Conservation (phyloP, 2,329 filamentous ascomycete species). For the Penicillium sp. region DNA sequence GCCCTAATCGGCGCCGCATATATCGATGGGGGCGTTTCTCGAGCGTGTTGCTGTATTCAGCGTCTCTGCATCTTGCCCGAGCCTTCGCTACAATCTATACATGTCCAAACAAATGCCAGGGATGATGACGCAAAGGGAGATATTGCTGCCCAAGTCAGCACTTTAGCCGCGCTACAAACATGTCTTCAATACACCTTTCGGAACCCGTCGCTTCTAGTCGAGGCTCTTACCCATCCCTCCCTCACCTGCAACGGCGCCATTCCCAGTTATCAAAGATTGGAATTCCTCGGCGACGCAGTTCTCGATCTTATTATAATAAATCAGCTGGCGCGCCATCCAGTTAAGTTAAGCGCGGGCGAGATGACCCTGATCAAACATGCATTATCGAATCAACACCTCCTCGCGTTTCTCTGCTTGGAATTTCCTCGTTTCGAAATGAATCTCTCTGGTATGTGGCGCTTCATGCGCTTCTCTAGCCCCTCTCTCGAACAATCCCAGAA, state of each 20-base stretch:
- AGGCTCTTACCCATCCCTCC: conserved; percentile 19
- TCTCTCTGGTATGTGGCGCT: neutral
- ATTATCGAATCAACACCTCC: conserved; percentile 8
- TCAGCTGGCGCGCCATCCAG: neutral
- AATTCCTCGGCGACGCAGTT: conserved; percentile 9
- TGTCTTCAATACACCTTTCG: conserved; percentile 12
- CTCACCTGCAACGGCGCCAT: neutral
- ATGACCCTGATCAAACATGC: conserved; percentile 4
- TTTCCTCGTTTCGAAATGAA: neutral
- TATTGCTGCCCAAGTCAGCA: neutral
- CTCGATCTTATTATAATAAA: conserved; percentile 9
- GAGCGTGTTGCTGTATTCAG: neutral
- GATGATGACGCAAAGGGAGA: conserved; percentile 7
- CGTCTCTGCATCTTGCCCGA: neutral
- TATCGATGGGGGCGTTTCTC: neutral
- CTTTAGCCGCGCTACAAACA: neutral
- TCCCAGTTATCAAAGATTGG: conserved; percentile 5
- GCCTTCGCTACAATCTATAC: neutral
- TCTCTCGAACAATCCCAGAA: neutral
- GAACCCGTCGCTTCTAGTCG: conserved; percentile 14
- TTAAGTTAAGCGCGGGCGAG: neutral
- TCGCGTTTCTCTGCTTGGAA: neutral
- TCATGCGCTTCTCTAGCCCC: neutral
- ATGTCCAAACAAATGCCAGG: neutral
- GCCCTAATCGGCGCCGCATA: conserved; percentile 8